Evolutionary conservation across 2,329 filamentous ascomycete species (phyloP).

Genomic region (Incumbomyces lentus): DNA sequence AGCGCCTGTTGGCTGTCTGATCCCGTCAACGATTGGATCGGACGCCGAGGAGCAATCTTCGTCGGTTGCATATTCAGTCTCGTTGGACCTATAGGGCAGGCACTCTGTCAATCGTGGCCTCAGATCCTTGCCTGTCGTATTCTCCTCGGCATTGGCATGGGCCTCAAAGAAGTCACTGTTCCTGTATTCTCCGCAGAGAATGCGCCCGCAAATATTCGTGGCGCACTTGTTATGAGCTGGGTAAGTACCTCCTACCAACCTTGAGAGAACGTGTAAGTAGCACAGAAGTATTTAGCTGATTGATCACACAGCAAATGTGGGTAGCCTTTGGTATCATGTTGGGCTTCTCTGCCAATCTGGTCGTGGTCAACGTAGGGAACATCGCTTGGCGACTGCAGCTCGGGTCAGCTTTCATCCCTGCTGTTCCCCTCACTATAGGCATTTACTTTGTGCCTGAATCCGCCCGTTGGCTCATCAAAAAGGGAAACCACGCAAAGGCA

Average conservation of each 20-base stretch:
- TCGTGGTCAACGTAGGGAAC: constrained; percentile 47
- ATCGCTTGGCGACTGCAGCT: constrained; percentile 56
- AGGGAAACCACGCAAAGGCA: constrained; percentile 21
- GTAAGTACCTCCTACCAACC: neutral
- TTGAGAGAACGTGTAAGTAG: no score
- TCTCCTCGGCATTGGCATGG: constrained; percentile 25
- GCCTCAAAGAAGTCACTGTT: constrained; percentile 23
- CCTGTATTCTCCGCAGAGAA: constrained; percentile 24
- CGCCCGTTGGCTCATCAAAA: constrained; percentile 26
- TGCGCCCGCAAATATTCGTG: constrained; percentile 22
- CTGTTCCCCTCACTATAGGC: constrained; percentile 47
- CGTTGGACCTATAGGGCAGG: constrained; percentile 23
- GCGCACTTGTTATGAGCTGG: constrained; percentile 23
- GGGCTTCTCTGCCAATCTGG: constrained; percentile 51
- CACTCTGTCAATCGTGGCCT: constrained; percentile 22
- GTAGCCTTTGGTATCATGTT: constrained; percentile 24
- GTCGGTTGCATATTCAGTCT: constrained; percentile 25
- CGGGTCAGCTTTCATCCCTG: constrained; percentile 55
- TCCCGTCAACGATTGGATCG: constrained; percentile 23
- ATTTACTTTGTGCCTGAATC: constrained; percentile 40
- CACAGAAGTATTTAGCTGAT: neutral
- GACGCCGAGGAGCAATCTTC: constrained; percentile 24
- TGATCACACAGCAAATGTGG: constrained; percentile 14
- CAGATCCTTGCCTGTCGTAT: constrained; percentile 22
- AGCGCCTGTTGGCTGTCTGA: constrained; percentile 30